Conservation (phyloP, 129 eudicot genomes). For the Lonicera japonica region DNA sequence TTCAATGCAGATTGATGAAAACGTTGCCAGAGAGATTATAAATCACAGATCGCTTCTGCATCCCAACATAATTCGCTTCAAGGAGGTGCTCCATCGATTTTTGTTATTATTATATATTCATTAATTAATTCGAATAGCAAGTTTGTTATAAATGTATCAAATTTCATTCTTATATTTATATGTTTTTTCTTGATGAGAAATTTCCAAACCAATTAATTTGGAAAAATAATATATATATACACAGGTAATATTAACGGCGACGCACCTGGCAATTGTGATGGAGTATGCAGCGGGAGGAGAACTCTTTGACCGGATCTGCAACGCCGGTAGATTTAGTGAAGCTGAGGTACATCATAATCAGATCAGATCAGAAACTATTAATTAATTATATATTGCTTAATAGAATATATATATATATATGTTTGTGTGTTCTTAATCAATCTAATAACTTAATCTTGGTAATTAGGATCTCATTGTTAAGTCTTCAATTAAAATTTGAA, state of each 20-base stretch:
- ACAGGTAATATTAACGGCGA: conserved; percentile 81
- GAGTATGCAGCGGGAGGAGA: conserved; percentile 97
- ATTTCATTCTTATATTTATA: not conserved
- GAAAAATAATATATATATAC: too few species aligned
- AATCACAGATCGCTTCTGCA: conserved; percentile 80
- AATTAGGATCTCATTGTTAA: too few species aligned
- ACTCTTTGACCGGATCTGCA: conserved; percentile 74
- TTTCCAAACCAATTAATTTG: too few species aligned
- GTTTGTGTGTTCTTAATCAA: too few species aligned
- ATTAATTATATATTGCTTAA: too few species aligned
- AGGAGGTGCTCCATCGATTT: too few species aligned
- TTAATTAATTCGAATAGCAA: too few species aligned
- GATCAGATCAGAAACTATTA: too few species aligned
- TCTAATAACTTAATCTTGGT: too few species aligned
- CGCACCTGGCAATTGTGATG: conserved; percentile 88
- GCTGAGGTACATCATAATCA: conserved; percentile 65
- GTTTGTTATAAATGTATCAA: not conserved
- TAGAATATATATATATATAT: too few species aligned
- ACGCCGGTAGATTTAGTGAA: conserved; percentile 81
- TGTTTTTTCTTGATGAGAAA: not conserved
- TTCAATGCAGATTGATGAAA: conserved; percentile 64
- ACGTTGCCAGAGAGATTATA: conserved; percentile 79
- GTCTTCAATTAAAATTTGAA: too few species aligned
- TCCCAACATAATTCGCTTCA: conserved; percentile 79
- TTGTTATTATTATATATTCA: not conserved